These are phyloP conservation scores for Trichoderma orchidacearum DNA, from an alignment of 495 filamentous ascomycete genomes.

Conservation along the genomic window DNA sequence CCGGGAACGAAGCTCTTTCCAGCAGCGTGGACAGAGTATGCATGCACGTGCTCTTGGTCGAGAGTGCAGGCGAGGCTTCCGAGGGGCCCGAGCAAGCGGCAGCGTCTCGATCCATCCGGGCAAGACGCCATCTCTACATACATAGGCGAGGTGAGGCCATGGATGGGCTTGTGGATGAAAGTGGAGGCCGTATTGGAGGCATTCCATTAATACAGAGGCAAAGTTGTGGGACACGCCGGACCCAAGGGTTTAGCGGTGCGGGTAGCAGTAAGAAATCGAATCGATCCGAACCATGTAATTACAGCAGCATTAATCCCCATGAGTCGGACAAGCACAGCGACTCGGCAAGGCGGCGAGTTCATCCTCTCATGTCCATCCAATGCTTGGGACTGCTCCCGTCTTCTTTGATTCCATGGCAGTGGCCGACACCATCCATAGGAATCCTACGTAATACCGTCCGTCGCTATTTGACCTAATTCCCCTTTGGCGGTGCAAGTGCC, in stretches of 20 bases:
- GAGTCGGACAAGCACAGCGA: neutral
- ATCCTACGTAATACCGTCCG: no score
- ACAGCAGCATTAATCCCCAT: no score
- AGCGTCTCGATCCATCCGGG: neutral
- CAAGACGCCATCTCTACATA: neutral
- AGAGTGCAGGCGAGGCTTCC: neutral
- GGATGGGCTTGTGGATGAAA: no score
- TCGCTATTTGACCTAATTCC: neutral
- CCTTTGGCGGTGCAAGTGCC: neutral
- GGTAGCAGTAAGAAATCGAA: neutral
- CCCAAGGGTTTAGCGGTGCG: neutral
- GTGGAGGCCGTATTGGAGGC: neutral
- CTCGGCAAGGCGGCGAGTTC: neutral
- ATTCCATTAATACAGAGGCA: constrained; percentile 1
- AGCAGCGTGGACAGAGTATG: no score
- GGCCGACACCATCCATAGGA: no score
- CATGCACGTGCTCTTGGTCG: neutral
- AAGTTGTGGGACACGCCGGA: neutral
- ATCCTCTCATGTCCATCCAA: no score
- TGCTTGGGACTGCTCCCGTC: no score
- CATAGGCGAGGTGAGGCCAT: neutral
- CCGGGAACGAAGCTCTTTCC: no score
- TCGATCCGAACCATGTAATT: no score
- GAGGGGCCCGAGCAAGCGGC: neutral
- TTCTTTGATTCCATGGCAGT: neutral